Base-by-base conservation (phyloP, 352 stramenopile species). In the Phytophthora sansomeana region DNA sequence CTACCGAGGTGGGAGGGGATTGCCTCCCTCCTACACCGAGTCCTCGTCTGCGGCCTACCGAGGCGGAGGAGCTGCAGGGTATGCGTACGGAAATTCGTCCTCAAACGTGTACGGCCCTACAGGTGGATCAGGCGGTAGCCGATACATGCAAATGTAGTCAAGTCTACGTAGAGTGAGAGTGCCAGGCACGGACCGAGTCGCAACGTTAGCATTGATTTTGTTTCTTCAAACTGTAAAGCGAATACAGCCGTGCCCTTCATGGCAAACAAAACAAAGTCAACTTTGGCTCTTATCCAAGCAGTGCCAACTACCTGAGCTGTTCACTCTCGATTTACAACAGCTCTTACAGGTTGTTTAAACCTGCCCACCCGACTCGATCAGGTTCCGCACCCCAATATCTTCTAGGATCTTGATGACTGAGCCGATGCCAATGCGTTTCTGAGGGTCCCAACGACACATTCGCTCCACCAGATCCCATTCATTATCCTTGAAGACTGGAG, bases 131-230 rank as follows among this genome's bases (percentile, higher is more conserved):
- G 60, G 66, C 7, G 59, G 70, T 54, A 69, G 67, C 28, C 53
- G 74, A 69, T 79, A 82, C 59, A 82, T 79, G 71, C 70, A 77
- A 39, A 79, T 81, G 74, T 82, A 77, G 70, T 65, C 50, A 68
- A 54, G 50, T 62, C 38, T 44, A 67, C 33, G 56, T 58, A 54
- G 36, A 59, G 39, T 63, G 61, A 36, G 17, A 53, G 30, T 44
- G 35, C 36, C 35, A 42, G 17, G 32, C 58, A 63, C 42, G 51
- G 33, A 63, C 14, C 14, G 33, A 48, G 35, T 67, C 6, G 33
- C 35, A 63, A 17, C 36, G 54, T 63, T 50, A 55, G 49, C 63
- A 48, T 49, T 67, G 29, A 47, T 61, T 58, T 67, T 50, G 38
- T 49, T 43, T 52, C 28, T 32, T 30, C 54, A 43, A 44, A 33